Base-by-base conservation (phyloP, 331 rosid genomes). In the Stylosanthes scabra region DNA sequence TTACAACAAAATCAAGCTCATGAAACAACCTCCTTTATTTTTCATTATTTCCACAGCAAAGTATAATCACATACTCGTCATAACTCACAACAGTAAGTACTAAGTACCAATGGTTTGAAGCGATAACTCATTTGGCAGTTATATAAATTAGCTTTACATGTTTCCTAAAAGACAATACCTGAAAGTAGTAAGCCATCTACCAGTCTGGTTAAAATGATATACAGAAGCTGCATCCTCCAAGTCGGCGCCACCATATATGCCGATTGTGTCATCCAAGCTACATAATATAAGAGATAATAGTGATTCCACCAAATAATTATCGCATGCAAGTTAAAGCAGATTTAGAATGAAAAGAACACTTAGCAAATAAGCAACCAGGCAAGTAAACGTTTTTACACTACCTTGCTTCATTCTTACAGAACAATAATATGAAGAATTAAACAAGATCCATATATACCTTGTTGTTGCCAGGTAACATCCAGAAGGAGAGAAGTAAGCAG, bases 401-500 rank as follows among this genome's bases (percentile, higher is more conserved):
- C 37, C 37, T 1, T 3, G 37, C 37, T 31, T 31, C 37, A 31
- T 31, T 31, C 3, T 31, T 31, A 31, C 37, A 31, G 37, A 31
- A 31, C 58, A 44, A 52, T 40, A 44, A 57, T 37, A 34, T 27
- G 37, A 42, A 41, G 39, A 75, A 54, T 3, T 31, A 50, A 71
- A 31, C 60, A 71, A 70, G 56, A 11, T 62, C 10, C 78, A 61
- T 20, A 1, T 20, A 20, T 68, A 92, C 99, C 99, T 88, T 69
- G 99, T 90, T 28, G 97, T 92, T 56, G 93, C 97, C 9, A 95
- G 78, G 80, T 68, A 78, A 80, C 82, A 20, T 78, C 97, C 97
- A 77, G 89, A 88, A 55, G 97, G 99, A 25, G 99, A 92, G 78
- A 95, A 95, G 72, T 82, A 92, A 8, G 97, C 99, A 45, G 99